Evolutionary conservation across 371 early-diverging fungal genomes (phyloP).

Genomic region (Syncephalis plumigaleata): DNA sequence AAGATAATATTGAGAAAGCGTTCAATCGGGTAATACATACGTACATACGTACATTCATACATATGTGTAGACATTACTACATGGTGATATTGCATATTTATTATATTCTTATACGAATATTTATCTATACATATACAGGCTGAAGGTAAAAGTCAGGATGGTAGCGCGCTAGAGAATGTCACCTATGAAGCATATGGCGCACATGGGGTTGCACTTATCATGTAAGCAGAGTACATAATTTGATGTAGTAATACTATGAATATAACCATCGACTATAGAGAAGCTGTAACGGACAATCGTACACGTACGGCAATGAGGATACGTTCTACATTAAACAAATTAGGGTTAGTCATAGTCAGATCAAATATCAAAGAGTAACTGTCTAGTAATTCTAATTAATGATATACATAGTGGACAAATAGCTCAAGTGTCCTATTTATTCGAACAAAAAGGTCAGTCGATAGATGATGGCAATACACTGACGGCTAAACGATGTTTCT

Average conservation of each 20-base stretch:
- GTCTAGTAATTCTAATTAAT: background rate
- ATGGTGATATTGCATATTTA: background rate
- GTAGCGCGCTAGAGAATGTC: conserved; percentile 23
- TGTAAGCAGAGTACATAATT: conserved; percentile 23
- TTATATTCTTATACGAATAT: conserved; percentile 10
- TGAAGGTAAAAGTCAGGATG: conserved; percentile 9
- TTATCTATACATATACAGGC: conserved; percentile 1
- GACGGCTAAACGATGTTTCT: background rate
- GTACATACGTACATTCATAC: too few relatives aligned
- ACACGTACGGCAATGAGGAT: conserved; percentile 49
- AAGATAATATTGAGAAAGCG: conserved; percentile 49
- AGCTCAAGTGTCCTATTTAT: conserved; percentile 33
- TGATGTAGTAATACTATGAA: background rate
- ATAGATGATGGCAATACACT: background rate
- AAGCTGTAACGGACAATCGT: conserved; percentile 39
- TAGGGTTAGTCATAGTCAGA: conserved; percentile 16
- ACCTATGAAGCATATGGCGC: conserved; percentile 50
- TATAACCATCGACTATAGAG: conserved; percentile 10
- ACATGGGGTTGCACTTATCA: conserved; percentile 38
- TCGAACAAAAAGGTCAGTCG: conserved; percentile 27
- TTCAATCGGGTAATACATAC: conserved; percentile 43
- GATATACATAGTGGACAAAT: conserved; percentile 24
- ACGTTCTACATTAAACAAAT: conserved; percentile 31
- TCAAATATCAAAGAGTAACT: background rate
- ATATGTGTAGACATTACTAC: background rate